Evolutionary conservation across 148 eudicot species (phyloP), one percentile per base, ranked within the genome.

Genomic region (Pouteria glomerata): DNA sequence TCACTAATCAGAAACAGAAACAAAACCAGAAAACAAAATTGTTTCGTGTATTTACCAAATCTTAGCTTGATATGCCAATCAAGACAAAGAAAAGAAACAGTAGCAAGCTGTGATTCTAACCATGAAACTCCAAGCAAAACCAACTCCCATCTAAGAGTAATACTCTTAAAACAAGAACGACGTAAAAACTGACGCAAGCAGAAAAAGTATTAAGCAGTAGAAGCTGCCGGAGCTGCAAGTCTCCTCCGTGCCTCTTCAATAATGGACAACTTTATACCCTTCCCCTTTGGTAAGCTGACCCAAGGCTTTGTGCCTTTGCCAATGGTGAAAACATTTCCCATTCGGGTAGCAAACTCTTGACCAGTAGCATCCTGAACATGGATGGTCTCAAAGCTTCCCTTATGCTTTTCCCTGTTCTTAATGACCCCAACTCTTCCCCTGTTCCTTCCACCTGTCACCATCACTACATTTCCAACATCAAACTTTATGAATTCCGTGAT

Each of bases 341-440:
- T 21, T n/a, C 91, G 88, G 18, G 91, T 85, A 3, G 91, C 88
- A 79, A 87, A 87, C 84, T 87, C 91, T 21, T 83, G 91, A 14
- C 88, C 91, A 50, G 59, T 65, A 5, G 88, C 39, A 77, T 87
- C 91, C 67, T 84, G 84, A 34, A 87, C 66, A 80, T 87, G 88
- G 24, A 87, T 61, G 33, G 90, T 86, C 81, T 87, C 90, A 62
- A 86, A 86, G 75, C 86, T 82, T 26, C 90, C 90, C 87, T 81
- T 85, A 50, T 86, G 89, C 77, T 86, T 86, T 61, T 86, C 89
- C 60, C 87, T 82, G 83, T 83, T 86, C 76, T 86, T 86, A 70
- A 86, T 66, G 27, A 86, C 72, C 6, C 87, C 89, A 60, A 83
- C 89, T 55, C 90, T 80, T 4, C 87, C 87, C 74, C 85, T 86